Percentiles rank a stretch among this genome's conserved stretches.
Conservation (phyloP, 2,329 filamentous ascomycete species). For the Alternaria infectoria region DNA sequence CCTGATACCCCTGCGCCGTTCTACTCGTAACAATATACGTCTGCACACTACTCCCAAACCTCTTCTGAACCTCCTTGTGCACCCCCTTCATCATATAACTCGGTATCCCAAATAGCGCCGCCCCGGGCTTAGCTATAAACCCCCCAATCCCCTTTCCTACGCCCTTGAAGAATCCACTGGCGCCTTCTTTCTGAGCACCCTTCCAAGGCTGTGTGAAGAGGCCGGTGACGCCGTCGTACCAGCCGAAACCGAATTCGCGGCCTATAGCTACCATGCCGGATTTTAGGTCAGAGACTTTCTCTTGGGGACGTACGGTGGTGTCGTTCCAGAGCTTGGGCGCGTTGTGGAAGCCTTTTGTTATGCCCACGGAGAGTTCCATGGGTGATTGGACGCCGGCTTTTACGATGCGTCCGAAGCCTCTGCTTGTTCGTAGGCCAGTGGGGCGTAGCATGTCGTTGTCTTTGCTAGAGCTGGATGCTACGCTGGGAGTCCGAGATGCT, state of each 20-base stretch:
- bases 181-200: constrained; percentile 28
- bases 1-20: constrained; percentile 25
- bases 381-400: constrained; percentile 15
- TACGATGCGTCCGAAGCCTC: constrained; percentile 14
- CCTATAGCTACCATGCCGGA: constrained; percentile 25
- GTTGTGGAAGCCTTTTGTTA: constrained; percentile 30
- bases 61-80: constrained; percentile 23
- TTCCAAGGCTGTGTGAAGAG: constrained; percentile 27
- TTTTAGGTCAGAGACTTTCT: constrained; percentile 25
- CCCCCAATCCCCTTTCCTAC: constrained; percentile 35
- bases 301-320: constrained; percentile 25
- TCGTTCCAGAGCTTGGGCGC: constrained; percentile 32
- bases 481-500: neutral
- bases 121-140: constrained; percentile 28
- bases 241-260: constrained; percentile 30
- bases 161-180: constrained; percentile 30
- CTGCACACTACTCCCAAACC: constrained; percentile 14
- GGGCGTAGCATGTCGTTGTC: constrained; percentile 27
- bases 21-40: constrained; percentile 21
- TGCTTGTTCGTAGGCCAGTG: constrained; percentile 22
- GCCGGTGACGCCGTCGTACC: constrained; percentile 31
- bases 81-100: constrained; percentile 24
- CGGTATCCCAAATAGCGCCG: constrained; percentile 21
- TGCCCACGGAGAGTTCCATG: constrained; percentile 19
- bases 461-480: constrained; percentile 6